These are phyloP conservation scores for Diophrys appendiculata DNA, from an alignment of 73 alveolate species.

Conservation along the genomic window DNA sequence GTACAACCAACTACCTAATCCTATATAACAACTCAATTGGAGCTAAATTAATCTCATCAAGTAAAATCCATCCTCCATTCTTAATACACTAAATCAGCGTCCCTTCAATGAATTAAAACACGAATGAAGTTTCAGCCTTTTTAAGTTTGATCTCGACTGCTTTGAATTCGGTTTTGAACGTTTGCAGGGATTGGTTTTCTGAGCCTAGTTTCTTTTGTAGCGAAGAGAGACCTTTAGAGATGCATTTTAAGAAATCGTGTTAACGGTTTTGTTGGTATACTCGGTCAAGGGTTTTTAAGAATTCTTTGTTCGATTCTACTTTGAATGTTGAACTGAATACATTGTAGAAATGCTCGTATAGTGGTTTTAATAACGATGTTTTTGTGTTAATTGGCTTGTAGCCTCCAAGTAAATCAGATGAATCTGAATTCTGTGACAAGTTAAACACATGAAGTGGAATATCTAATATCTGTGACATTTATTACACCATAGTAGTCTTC, in stretches of 20 bases:
- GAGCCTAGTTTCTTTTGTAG: constrained; percentile 59
- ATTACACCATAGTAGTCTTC: constrained; percentile 91
- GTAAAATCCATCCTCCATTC: constrained; percentile 96
- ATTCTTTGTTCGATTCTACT: constrained; percentile 70
- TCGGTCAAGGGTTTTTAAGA: constrained; percentile 69
- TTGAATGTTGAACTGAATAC: constrained; percentile 68
- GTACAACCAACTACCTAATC: constrained; percentile 85
- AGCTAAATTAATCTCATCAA: constrained; percentile 98
- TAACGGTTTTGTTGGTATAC: constrained; percentile 77
- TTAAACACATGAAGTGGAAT: constrained; percentile 90
- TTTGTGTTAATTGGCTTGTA: constrained; percentile 93
- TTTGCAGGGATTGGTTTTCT: constrained; percentile 56
- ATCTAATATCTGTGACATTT: constrained; percentile 81
- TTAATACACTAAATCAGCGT: constrained; percentile 86
- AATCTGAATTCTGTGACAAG: constrained; percentile 93
- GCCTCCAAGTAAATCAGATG: constrained; percentile 97
- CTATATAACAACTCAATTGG: constrained; percentile 86
- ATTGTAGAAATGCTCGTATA: constrained; percentile 75
- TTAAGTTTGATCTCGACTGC: constrained; percentile 48
- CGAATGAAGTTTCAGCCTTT: constrained; percentile 50
- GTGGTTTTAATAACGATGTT: constrained; percentile 71
- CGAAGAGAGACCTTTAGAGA: constrained; percentile 70
- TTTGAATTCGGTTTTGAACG: constrained; percentile 43
- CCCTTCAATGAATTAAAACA: constrained; percentile 94
- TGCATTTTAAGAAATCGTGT: constrained; percentile 72